Base-by-base conservation (phyloP, 2,329 filamentous ascomycete genomes). In the Fusarium equiseti region DNA sequence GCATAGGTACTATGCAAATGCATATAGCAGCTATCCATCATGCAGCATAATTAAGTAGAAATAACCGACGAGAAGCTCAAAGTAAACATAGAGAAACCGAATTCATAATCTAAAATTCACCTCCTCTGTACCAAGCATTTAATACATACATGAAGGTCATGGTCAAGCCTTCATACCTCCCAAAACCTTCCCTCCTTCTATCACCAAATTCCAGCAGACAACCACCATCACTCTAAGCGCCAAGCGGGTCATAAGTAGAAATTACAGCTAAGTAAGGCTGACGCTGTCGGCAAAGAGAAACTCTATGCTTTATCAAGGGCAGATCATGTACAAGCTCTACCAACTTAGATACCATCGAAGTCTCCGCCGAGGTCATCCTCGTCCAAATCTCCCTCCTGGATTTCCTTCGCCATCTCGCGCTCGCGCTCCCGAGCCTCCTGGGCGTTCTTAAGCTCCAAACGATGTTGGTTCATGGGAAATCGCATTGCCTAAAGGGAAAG, bases 381-480 rank as follows among this genome's bases (percentile, higher is more conserved):
- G 76, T 98, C 96, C 81, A 97, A 88, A 78, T 99, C 96, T 22
- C 95, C 96, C 73, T 98, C 96, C 82, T 97, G 94, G 78, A 99
- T 98, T 86, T 99, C 96, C 87, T 98, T 98, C 70, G 95, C 96
- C 86, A 99, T 90, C 83, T 99, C 96, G 20, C 96, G 89, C 85
- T 99, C 96, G 22, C 96, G 89, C 81, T 99, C 96, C 53, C 96
- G 89, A n/a, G 96, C 96, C 83, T 99, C 97, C 81, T 98, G 95
- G 1, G 96, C 96, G 77, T 97, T 98, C 88, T 98, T 98, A 59
- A 99, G 88, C 83, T 99, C 96, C 59, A 98, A 87, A 20, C 96
- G 90, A 83, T 99, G 96, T 82, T 98, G 96, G 85, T 99, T 98
- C 95, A 98, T 98, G 4, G 96, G 96, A 83, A 98, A 99, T 59